Evolutionary conservation across 495 filamentous ascomycete genomes (phyloP), one percentile per base, ranked within the genome.

Genomic region (Lasiosphaeria miniovina): DNA sequence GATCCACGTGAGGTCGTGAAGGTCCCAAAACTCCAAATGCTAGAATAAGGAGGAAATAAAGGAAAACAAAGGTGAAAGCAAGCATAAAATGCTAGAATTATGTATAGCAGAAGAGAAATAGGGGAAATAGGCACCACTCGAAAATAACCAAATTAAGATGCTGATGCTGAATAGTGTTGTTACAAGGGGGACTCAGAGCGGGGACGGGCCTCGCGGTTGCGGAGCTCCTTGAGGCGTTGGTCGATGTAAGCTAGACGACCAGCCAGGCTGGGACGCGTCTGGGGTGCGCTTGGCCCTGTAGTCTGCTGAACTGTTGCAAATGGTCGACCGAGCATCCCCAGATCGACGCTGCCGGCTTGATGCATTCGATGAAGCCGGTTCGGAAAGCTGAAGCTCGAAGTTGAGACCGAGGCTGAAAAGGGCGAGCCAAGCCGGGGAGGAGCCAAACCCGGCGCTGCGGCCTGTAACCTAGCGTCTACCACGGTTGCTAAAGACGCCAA

Each of bases 221-320:
- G 74, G 60, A 84, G 69, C 52, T 82, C 75, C 65, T 75, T 79
- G 51, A 84, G 73, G 48, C 79, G 77, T 59, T 80, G 74, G 58
- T 81, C 79, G 8, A 84, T 68, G 49, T 81, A 79, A 35, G 77
- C 75, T 35, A 82, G 66, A n/a, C 80, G 78, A 51, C 73, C 71
- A 49, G 76, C 69, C 48, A 78, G 64, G 49, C 64, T 71, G 49
- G 68, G 68, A 41, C 74, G 74, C n/a, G 74, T 60, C 15, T 65
- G 59, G 11, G 60, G 52, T 15, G 71, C 36, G 48, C 54, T 68
- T 12, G 72, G 60, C 36, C 74, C 68, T 12, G 55, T 52, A 36
- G 62, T 40, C 45, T 72, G 71, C 32, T 77, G 77, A 32, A 78
- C 65, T 1, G 74, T 79, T n/a, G 77, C 72, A 55, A 79, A 80